Base-by-base conservation (phyloP, 345 rosid species). In the Ailanthus altissimus region DNA sequence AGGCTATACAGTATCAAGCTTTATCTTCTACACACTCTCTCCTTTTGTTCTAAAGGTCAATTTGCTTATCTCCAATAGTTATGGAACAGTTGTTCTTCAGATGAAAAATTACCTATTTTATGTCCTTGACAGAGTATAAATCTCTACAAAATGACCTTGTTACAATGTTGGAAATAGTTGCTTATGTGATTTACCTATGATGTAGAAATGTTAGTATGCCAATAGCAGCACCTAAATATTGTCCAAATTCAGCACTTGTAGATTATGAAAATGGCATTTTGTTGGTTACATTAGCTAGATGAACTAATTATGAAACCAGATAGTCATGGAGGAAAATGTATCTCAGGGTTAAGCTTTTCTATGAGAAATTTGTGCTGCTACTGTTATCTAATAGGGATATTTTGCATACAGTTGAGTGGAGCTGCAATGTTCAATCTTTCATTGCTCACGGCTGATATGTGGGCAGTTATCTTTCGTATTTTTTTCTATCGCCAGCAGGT, bases 401-500 rank as follows among this genome's bases (percentile, higher is more conserved):
- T 73, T 57, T 62, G 25, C 16, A 49, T 46, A 57, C 84, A 87
- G 91, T 76, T 83, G 82, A 79, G 94, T 32, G 94, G 88, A 75
- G 85, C 94, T 14, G 76, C 91, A 46, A 70, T 89, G 86, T 87
- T 85, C 81, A 89, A 85, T 74, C 91, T 90, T 18, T 90, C 91
- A 1, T 46, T 87, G 77, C 90, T 87, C 59, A 87, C 91, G 3
- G 72, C 88, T 8, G 91, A 87, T 49, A 87, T 86, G 94, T 90
- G 94, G 94, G 89, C 87, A 0, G 91, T 85, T 8, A 79, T 85
- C 8, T 1, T 89, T 68, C 86, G 88, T 72, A 79, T 87, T 40
- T 84, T 76, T 72, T 76, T 89, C 83, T 90, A 87, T 75, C 83
- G 47, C 4, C 91, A 89, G 57, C 42, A 80, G 92, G 92, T 90